A percentile compares a stretch with the other conserved stretches of the same genome.
These are phyloP conservation scores for Colletotrichum magnum DNA, from an alignment of 2,329 filamentous ascomycete species.

Conservation along the genomic window DNA sequence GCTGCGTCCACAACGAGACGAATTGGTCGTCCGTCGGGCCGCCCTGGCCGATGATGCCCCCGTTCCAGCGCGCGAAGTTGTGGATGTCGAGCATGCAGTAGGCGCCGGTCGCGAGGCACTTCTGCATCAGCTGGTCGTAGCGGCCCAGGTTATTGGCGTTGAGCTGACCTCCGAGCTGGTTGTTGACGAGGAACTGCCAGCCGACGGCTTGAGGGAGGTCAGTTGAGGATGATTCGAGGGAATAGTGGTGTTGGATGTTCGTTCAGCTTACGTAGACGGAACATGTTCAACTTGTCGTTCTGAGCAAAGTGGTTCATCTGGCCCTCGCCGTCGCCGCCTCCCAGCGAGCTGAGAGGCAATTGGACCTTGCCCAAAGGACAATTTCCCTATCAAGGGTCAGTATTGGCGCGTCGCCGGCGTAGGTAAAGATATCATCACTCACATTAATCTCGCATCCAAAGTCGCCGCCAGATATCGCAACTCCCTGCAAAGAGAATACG, in stretches of 20 bases:
- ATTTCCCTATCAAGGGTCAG: slow-evolving; percentile 49
- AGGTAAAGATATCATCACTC: slow-evolving; percentile 7
- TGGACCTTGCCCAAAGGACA: slow-evolving; percentile 54
- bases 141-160: slow-evolving; percentile 62
- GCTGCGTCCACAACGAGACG: slow-evolving; percentile 68
- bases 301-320: slow-evolving; percentile 72
- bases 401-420: neutral
- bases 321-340: slow-evolving; percentile 55
- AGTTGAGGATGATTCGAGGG: neutral
- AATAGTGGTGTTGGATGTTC: too few species aligned
- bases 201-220: slow-evolving; percentile 47
- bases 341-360: slow-evolving; percentile 51
- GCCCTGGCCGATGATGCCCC: slow-evolving; percentile 74
- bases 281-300: slow-evolving; percentile 67
- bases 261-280: slow-evolving; percentile 52
- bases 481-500: slow-evolving; percentile 45
- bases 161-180: slow-evolving; percentile 64
- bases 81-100: slow-evolving; percentile 73
- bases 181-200: slow-evolving; percentile 73
- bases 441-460: slow-evolving; percentile 64
- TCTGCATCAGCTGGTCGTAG: slow-evolving; percentile 70
- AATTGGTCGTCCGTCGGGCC: slow-evolving; percentile 73
- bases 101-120: slow-evolving; percentile 69
- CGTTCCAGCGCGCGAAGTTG: slow-evolving; percentile 74
- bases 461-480: slow-evolving; percentile 63